Evolutionary conservation across 805 yeast genomes (phyloP).

Genomic region (Kodamaea hsintzibuensis): DNA sequence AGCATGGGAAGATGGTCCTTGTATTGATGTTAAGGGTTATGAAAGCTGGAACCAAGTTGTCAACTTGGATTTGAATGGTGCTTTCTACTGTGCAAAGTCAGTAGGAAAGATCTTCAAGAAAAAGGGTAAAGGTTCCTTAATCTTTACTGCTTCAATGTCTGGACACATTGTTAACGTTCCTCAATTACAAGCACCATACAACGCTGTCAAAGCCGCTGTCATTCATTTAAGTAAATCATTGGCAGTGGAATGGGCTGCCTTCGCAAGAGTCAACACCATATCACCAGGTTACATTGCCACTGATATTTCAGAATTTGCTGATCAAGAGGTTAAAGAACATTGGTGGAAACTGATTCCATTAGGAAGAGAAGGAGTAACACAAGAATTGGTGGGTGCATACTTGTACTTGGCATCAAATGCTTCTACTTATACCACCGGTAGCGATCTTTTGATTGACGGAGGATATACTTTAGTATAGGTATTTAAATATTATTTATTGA

Average conservation of each 20-base stretch:
- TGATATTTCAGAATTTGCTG: conserved; percentile 40
- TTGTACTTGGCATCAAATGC: conserved; percentile 47
- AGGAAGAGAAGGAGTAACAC: conserved; percentile 47
- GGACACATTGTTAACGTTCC: conserved; percentile 50
- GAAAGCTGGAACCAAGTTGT: conserved; percentile 37
- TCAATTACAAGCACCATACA: conserved; percentile 47
- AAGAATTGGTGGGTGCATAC: conserved; percentile 49
- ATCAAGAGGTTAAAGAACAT: conserved; percentile 29
- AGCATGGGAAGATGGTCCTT: conserved; percentile 43
- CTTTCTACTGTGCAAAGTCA: conserved; percentile 44
- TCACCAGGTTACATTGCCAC: conserved; percentile 47
- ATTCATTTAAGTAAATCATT: conserved; percentile 44
- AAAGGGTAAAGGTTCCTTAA: conserved; percentile 43
- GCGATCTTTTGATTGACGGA: conserved; percentile 47
- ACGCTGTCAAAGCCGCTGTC: conserved; percentile 48
- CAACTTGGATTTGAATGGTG: conserved; percentile 43
- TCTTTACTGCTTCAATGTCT: conserved; percentile 48
- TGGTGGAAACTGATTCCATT: conserved; percentile 45
- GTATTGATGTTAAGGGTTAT: conserved; percentile 36
- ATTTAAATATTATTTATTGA: background rate
- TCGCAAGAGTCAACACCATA: conserved; percentile 44
- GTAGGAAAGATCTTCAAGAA: conserved; percentile 41
- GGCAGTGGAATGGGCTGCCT: conserved; percentile 51
- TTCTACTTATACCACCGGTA: conserved; percentile 44
- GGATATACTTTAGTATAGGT: conserved; percentile 34